A percentile compares a stretch with the other conserved stretches of the same genome.
Conservation (phyloP, 495 filamentous ascomycete species). For the Annulohypoxylon maeteangense region DNA sequence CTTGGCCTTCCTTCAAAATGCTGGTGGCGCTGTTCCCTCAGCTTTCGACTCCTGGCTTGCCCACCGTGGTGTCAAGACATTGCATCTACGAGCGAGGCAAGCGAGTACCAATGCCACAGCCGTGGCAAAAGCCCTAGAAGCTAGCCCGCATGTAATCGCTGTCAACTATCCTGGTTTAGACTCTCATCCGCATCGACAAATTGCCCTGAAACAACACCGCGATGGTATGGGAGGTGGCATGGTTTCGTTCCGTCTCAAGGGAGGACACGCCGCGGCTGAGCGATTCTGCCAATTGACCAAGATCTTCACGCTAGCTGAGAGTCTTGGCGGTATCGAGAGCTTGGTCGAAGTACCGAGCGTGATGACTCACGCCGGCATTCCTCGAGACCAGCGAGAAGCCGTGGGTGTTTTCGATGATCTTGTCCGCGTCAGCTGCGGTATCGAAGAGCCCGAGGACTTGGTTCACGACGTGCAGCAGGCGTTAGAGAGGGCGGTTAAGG, state of each 20-base stretch:
- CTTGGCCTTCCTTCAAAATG: slow-evolving; percentile 93
- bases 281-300: slow-evolving; percentile 89
- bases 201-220: slow-evolving; percentile 91
- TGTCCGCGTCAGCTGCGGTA: slow-evolving; percentile 91
- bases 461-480: slow-evolving; percentile 85
- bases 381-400: slow-evolving; percentile 84
- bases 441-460: slow-evolving; percentile 91
- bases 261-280: slow-evolving; percentile 87
- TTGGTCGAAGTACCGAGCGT: slow-evolving; percentile 88
- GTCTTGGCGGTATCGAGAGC: slow-evolving; percentile 90
- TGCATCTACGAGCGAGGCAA: slow-evolving; percentile 90
- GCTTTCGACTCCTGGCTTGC: slow-evolving; percentile 98
- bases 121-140: slow-evolving; percentile 79
- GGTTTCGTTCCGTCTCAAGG: slow-evolving; percentile 94
- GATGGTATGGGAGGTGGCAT: slow-evolving; percentile 96
- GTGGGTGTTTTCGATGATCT: slow-evolving; percentile 97
- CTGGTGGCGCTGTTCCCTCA: slow-evolving; percentile 93
- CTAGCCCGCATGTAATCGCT: slow-evolving; percentile 79
- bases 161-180: slow-evolving; percentile 96
- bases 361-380: slow-evolving; percentile 98
- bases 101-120: slow-evolving; percentile 82
- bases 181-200: slow-evolving; percentile 84
- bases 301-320: slow-evolving; percentile 94
- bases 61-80: slow-evolving; percentile 96
- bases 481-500: slow-evolving; percentile 74